Conservation (phyloP, 2,329 filamentous ascomycete species). For the Apiospora pterosperma region DNA sequence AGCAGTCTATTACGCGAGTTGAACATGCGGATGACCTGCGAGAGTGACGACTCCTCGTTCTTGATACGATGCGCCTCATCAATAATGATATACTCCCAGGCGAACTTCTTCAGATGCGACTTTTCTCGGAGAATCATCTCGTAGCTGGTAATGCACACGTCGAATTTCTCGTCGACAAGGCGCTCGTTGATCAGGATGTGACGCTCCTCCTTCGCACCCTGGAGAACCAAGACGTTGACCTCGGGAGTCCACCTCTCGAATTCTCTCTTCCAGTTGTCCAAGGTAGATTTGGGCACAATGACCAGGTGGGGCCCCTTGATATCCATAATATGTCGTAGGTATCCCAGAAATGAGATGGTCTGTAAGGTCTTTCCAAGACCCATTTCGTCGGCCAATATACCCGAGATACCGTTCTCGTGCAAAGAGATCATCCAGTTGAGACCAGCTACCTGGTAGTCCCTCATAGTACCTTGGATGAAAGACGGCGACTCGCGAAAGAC, state of each 20-base stretch:
- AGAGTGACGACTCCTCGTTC: slow-evolving; percentile 95
- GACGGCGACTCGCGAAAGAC: slow-evolving; percentile 90
- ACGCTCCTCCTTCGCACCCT: slow-evolving; percentile 93
- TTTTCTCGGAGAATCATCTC: slow-evolving; percentile 98
- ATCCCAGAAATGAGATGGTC: slow-evolving; percentile 95
- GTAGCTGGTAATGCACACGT: slow-evolving; percentile 97
- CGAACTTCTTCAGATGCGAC: slow-evolving; percentile 91
- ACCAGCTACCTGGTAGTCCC: slow-evolving; percentile 93
- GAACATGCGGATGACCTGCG: slow-evolving; percentile 94
- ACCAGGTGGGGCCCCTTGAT: slow-evolving; percentile 90
- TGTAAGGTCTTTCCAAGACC: slow-evolving; percentile 96
- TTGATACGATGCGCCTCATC: slow-evolving; percentile 98
- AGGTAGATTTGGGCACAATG: slow-evolving; percentile 90
- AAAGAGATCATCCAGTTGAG: slow-evolving; percentile 97
- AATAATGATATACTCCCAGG: slow-evolving; percentile 99
- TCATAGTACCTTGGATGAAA: slow-evolving; percentile 87
- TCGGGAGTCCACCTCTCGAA: slow-evolving; percentile 94
- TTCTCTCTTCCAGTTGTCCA: slow-evolving; percentile 98
- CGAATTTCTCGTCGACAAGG: slow-evolving; percentile 91
- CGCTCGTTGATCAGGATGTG: slow-evolving; percentile 84
- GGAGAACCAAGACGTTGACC: slow-evolving; percentile 87
- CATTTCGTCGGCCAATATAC: slow-evolving; percentile 98
- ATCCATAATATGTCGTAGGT: slow-evolving; percentile 84
- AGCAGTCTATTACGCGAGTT: slow-evolving; percentile 91
- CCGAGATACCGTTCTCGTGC: slow-evolving; percentile 98